A percentile compares a stretch with the other conserved stretches of the same genome.
Evolutionary conservation across 306 rosid species (phyloP).

Genomic region (Begonia peltatifolia): DNA sequence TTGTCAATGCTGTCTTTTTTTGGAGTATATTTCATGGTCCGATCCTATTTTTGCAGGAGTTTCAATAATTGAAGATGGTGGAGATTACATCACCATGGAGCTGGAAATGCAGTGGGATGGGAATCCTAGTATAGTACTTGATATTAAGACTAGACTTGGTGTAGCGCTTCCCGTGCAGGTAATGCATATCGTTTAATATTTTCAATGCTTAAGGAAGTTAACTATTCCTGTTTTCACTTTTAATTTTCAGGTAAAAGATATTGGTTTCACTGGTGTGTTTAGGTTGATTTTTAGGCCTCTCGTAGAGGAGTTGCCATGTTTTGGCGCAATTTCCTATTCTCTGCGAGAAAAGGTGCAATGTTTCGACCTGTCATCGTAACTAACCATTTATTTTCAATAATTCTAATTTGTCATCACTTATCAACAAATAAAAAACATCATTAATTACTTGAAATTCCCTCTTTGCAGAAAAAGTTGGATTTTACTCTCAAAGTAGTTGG

Average conservation of each 20-base stretch:
- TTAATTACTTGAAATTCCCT: conserved; percentile 7
- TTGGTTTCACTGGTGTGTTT: conserved; percentile 94
- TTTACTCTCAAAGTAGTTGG: conserved; percentile 79
- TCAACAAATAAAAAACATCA: background rate
- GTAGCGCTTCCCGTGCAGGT: conserved; percentile 89
- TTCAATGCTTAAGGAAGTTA: too few relatives aligned
- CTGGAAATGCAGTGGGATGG: conserved; percentile 99
- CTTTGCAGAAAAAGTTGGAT: conserved; percentile 75
- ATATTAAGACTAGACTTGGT: conserved; percentile 71
- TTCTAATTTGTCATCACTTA: too few relatives aligned
- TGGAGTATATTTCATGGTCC: too few relatives aligned
- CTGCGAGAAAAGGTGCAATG: conserved; percentile 63
- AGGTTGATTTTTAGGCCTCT: conserved; percentile 90
- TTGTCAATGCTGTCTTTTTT: too few relatives aligned
- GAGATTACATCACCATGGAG: conserved; percentile 69
- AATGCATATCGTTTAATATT: background rate
- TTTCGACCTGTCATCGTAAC: background rate
- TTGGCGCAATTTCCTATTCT: conserved; percentile 93
- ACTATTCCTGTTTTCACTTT: background rate
- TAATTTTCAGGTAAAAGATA: conserved; percentile 56
- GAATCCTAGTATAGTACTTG: conserved; percentile 81
- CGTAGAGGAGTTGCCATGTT: conserved; percentile 83
- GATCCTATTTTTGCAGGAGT: conserved; percentile 28
- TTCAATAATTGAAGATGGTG: conserved; percentile 61
- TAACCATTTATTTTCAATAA: too few relatives aligned